Evolutionary conservation across 176 grass and related monocot species (phyloP).

Genomic region (Ensete ventricosum): DNA sequence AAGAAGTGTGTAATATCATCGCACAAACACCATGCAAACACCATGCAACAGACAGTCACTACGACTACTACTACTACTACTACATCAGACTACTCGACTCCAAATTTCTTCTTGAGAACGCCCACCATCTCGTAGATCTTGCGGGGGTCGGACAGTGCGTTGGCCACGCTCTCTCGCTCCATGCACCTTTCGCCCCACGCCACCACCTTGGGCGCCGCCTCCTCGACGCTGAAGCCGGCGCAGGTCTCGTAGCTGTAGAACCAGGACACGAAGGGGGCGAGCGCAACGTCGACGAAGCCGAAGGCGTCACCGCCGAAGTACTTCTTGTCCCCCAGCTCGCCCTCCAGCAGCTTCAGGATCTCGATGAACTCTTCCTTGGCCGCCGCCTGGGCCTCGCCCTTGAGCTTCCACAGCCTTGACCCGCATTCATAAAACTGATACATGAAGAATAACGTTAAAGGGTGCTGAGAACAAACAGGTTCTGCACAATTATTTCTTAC

Average conservation of each 20-base stretch:
- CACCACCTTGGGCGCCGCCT: slow-evolving; percentile 13
- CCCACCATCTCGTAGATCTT: slow-evolving; percentile 27
- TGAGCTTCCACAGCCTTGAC: slow-evolving; percentile 24
- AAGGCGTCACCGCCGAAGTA: slow-evolving; percentile 27
- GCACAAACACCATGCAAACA: too few relatives aligned
- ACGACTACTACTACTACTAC: too few relatives aligned
- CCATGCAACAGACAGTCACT: too few relatives aligned
- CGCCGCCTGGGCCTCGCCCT: slow-evolving; percentile 18
- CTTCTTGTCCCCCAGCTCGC: slow-evolving; percentile 17
- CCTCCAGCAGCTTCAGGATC: slow-evolving; percentile 20
- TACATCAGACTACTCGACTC: neutral
- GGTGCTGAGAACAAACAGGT: neutral
- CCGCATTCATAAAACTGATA: slow-evolving; percentile 9
- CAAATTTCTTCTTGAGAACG: neutral
- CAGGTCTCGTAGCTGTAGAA: slow-evolving; percentile 28
- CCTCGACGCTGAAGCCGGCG: neutral
- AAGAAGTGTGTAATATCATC: too few relatives aligned
- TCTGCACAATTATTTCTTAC: too few relatives aligned
- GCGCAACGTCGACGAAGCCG: slow-evolving; percentile 17
- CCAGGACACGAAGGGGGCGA: slow-evolving; percentile 29
- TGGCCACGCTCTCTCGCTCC: slow-evolving; percentile 29
- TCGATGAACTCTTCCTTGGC: slow-evolving; percentile 20
- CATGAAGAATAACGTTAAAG: too few relatives aligned
- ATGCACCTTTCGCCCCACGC: slow-evolving; percentile 23
- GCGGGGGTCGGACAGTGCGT: neutral